phyloP scores from a whole-genome alignment of 139 green algal genomes.

The Chlorella vulgaris region DNA sequence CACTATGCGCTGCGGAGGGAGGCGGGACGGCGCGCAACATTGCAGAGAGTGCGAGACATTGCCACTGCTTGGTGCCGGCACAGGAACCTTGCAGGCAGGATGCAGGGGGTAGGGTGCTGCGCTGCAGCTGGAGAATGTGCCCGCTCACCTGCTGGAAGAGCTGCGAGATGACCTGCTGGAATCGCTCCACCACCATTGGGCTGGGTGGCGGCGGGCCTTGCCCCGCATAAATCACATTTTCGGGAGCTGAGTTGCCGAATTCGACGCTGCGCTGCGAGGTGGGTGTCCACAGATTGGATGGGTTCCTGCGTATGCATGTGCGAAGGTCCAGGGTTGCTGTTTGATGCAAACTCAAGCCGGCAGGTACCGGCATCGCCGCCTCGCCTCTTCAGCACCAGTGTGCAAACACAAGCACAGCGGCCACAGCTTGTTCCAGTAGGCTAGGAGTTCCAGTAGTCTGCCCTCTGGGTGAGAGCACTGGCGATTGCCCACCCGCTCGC shows the following conservation, averaged over 20 bases:
- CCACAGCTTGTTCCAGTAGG: too few relatives aligned
- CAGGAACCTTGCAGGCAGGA: background rate
- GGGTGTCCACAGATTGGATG: constrained; percentile 36
- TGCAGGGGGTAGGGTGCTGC: background rate
- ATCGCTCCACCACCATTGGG: constrained; percentile 94
- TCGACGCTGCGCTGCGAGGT: constrained; percentile 31
- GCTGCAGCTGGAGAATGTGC: background rate
- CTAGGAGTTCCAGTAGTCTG: too few relatives aligned
- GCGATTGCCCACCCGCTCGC: too few relatives aligned
- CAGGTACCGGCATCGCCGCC: too few relatives aligned
- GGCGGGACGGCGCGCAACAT: background rate
- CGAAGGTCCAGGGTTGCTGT: too few relatives aligned
- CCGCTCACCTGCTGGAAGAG: constrained; percentile 91
- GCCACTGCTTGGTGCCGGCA: background rate
- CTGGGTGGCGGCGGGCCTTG: constrained; percentile 81
- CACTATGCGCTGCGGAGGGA: constrained; percentile 86
- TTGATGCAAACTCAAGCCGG: too few relatives aligned
- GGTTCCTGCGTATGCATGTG: constrained; percentile 7
- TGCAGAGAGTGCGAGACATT: too few relatives aligned
- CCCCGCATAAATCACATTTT: constrained; percentile 41
- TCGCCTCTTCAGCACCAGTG: too few relatives aligned
- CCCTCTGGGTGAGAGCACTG: too few relatives aligned
- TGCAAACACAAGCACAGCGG: too few relatives aligned
- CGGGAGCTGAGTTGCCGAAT: background rate
- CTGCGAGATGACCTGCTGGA: constrained; percentile 96